Base-by-base conservation (phyloP, 83 land plant genomes). In the Thuja plicata region DNA sequence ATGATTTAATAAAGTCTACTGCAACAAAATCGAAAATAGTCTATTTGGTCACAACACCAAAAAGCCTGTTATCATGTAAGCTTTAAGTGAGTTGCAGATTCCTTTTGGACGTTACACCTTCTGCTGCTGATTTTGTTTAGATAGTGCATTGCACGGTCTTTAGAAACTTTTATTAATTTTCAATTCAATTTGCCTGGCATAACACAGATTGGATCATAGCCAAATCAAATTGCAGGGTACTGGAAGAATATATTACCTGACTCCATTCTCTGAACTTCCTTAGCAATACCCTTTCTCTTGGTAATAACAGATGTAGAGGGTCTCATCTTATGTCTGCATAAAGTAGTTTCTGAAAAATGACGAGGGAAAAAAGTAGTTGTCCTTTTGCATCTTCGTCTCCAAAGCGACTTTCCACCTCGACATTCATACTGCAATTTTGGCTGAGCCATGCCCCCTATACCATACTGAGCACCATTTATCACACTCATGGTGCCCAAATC, bases 401-500 rank as follows among this genome's bases (percentile, higher is more conserved):
- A 46, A 46, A 19, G 85, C 2, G 85, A 45, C 85, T n/a, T 43
- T 46, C 85, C 52, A n/a, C 17, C 54, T 82, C 52, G 30, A 52
- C 32, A 8, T 46, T 41, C 7, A n/a, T 21, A 82, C n/a, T 82
- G 54, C 54, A 82, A 82, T 27, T 27, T 82, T 12, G 52, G n/a
- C 85, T 24, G 48, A 82, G 54, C 85, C 3, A 46, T 82, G 85
- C 48, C 50, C 30, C 15, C 85, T 8, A 30, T n/a, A 82, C 54
- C 3, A 46, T 45, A 82, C 32, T 45, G 85, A 82, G 50, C 30
- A 27, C 85, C 85, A 43, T 43, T 82, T 45, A 45, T 82, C 85
- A 82, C 54, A 82, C 17, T 8, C 85, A 82, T 82, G 54, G 54
- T 82, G 45, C 83, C 46, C n/a, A 79, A 41, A 19, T 79, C 83